Evolutionary conservation across 257 asterid genomes (phyloP).

Genomic region (Penstemon davidsonii): DNA sequence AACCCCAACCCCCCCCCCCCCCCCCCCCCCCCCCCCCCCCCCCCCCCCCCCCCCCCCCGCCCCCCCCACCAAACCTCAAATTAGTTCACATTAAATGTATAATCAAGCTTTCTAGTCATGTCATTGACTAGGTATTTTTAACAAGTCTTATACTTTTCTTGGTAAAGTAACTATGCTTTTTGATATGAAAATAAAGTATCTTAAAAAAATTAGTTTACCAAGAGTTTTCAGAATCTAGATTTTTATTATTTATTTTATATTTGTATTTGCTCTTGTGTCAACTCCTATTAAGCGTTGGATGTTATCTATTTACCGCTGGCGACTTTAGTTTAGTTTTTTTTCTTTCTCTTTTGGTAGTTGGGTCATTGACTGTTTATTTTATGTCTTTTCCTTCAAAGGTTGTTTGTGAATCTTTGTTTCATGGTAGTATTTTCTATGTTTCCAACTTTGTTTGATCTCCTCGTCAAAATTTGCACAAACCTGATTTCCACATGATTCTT

Average conservation of each 20-base stretch:
- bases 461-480: neutral
- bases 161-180: neutral
- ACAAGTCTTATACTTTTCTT: neutral
- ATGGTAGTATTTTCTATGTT: neutral
- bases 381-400: neutral
- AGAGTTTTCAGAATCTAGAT: neutral
- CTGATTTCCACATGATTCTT: neutral
- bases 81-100: neutral
- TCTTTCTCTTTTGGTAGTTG: neutral
- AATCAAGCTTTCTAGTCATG: neutral
- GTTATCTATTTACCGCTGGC: neutral
- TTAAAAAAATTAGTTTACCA: neutral
- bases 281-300: neutral
- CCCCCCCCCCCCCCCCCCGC: too few species aligned
- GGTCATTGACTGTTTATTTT: neutral
- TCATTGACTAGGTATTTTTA: neutral
- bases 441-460: neutral
- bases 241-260: neutral
- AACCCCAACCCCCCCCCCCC: too few species aligned
- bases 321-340: neutral
- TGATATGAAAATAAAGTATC: neutral
- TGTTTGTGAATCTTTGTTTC: conserved; percentile 1
- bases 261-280: neutral
- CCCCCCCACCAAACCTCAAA: too few species aligned
- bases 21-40: too few species aligned